Base-by-base conservation (phyloP, 805 yeast genomes). In the Wickerhamomyces rabaulensis region DNA sequence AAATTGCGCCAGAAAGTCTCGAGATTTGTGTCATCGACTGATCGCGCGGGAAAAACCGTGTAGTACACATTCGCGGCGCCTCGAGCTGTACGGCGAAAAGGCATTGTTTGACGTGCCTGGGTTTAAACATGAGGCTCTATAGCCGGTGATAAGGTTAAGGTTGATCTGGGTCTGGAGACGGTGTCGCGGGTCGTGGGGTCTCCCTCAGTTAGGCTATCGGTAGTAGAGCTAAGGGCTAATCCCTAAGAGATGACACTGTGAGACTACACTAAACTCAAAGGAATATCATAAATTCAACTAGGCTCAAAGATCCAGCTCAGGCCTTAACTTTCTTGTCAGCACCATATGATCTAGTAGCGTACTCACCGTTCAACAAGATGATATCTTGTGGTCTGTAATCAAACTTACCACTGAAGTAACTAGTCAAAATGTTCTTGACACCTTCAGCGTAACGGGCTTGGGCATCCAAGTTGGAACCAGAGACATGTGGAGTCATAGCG, bases 401-500 rank as follows among this genome's bases (percentile, higher is more conserved):
- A 43, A 63, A 63, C 62, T 78, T 81, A 42, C 80, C 79, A 45
- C 76, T 58, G 66, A 86, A 78, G 70, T 78, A 85, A 27, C 80
- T 73, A 47, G 74, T 71, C 64, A 86, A 74, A 57, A 86, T 84
- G 54, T 70, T 70, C 70, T 80, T 76, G 35, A 81, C 81, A 43
- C 95, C 95, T 22, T 66, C 67, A 16, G 92, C 79, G 57, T 86
- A 86, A 60, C 94, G 74, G 37, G 71, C 70, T 69, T 86, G 94
- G 33, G 95, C 92, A 64, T 86, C 92, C 55, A 86, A 69, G 39
- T 88, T 80, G 22, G 92, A 81, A 51, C 95, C 94, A 45, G 87
- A 80, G 55, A 81, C 78, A 62, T 85, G 94, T 19, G 91, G 90
- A 43, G 89, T 83, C 92, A 86, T 84, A 45, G 91, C 92, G 57